phyloP scores from a whole-genome alignment of 2,329 filamentous ascomycete genomes.

The Fusarium falciforme region DNA sequence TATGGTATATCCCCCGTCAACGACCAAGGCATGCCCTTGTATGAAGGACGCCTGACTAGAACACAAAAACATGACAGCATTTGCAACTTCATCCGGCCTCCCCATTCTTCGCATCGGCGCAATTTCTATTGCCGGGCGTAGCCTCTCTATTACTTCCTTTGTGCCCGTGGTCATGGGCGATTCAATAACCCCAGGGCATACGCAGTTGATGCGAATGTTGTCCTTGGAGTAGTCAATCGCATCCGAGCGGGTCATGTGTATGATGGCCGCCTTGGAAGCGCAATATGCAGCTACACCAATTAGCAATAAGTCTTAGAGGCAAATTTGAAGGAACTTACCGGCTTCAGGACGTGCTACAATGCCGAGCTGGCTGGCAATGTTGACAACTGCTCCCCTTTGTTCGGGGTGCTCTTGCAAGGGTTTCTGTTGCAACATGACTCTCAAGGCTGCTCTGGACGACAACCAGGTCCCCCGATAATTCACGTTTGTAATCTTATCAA shows the following conservation, averaged over 20 bases:
- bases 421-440: constrained; percentile 59
- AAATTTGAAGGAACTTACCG: constrained; percentile 1
- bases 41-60: constrained; percentile 62
- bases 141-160: constrained; percentile 46
- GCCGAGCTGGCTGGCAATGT: constrained; percentile 64
- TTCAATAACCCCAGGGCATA: constrained; percentile 73
- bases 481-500: constrained; percentile 64
- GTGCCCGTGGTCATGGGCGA: constrained; percentile 59
- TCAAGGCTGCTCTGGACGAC: constrained; percentile 56
- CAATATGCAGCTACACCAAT: constrained; percentile 62
- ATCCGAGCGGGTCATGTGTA: constrained; percentile 67
- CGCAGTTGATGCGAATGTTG: constrained; percentile 62
- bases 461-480: constrained; percentile 67
- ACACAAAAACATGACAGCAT: constrained; percentile 61
- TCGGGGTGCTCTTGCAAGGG: constrained; percentile 53
- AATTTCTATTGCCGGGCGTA: constrained; percentile 57
- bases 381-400: constrained; percentile 62
- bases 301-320: background rate
- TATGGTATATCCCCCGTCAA: constrained; percentile 66
- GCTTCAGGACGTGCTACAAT: constrained; percentile 60
- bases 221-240: constrained; percentile 66
- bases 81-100: constrained; percentile 59
- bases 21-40: constrained; percentile 63
- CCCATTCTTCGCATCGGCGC: constrained; percentile 65
- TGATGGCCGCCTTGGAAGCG: constrained; percentile 68